Evolutionary conservation across 805 yeast genomes (phyloP).

Genomic region (Starmerella khaoyaiensis): DNA sequence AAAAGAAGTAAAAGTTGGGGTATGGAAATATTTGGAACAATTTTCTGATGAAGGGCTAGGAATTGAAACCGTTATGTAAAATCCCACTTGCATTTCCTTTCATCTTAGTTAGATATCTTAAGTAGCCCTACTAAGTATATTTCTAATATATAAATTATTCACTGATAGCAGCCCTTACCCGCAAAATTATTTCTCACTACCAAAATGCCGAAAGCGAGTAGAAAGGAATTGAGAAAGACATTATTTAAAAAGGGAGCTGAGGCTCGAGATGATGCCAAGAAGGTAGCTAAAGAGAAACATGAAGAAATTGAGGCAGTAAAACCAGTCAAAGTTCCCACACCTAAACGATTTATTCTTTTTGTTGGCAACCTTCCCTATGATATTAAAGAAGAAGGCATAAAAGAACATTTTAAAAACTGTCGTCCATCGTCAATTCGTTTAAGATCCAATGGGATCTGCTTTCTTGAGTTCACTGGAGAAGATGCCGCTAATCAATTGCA

Average conservation of each 20-base stretch:
- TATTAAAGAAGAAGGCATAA: constrained; percentile 46
- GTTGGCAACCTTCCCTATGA: constrained; percentile 83
- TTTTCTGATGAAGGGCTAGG: too few relatives aligned
- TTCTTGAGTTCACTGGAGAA: constrained; percentile 61
- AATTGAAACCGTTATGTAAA: too few relatives aligned
- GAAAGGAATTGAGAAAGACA: constrained; percentile 25
- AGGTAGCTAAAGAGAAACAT: constrained; percentile 26
- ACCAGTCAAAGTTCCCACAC: constrained; percentile 22
- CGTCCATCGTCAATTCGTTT: constrained; percentile 63
- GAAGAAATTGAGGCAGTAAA: constrained; percentile 25
- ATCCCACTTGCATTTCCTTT: too few relatives aligned
- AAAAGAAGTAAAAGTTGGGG: too few relatives aligned
- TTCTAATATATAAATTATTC: too few relatives aligned
- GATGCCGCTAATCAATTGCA: constrained; percentile 74
- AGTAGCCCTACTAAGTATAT: too few relatives aligned
- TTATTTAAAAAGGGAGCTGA: constrained; percentile 19
- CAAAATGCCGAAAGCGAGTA: constrained; percentile 27
- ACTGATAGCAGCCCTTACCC: too few relatives aligned
- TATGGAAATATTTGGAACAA: too few relatives aligned
- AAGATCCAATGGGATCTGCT: constrained; percentile 67
- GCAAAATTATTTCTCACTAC: constrained; percentile 1
- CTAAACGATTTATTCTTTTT: constrained; percentile 57
- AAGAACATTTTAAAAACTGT: constrained; percentile 56
- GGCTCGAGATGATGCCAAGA: constrained; percentile 17
- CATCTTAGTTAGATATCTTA: too few relatives aligned